A percentile compares a stretch with the other conserved stretches of the same genome.
phyloP scores from a whole-genome alignment of 768 basidiomycete species.

The Peribolospora kevripleyi region DNA sequence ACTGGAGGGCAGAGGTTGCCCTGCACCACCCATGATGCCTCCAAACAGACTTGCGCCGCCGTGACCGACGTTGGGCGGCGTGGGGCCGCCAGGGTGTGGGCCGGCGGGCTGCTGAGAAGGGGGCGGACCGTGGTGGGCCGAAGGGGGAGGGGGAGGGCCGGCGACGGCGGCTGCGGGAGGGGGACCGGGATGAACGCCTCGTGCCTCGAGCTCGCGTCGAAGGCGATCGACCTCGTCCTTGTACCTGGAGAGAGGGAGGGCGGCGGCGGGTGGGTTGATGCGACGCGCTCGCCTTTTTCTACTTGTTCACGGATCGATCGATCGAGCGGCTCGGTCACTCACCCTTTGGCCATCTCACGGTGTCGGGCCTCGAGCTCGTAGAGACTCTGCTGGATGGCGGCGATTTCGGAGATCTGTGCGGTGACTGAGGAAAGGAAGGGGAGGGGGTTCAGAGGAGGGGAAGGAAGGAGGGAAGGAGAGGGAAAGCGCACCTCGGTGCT shows the following conservation, averaged over 20 bases:
- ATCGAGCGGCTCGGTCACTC: background rate
- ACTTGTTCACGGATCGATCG: too few species aligned
- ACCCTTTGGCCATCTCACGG: constrained; percentile 32
- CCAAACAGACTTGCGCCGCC: background rate
- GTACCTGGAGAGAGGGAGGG: constrained; percentile 4
- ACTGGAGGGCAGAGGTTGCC: too few species aligned
- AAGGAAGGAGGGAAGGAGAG: too few species aligned
- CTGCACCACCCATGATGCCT: background rate
- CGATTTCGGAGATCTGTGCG: constrained; percentile 34
- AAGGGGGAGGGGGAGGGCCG: background rate
- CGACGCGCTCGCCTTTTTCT: too few species aligned
- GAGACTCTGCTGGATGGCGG: constrained; percentile 63
- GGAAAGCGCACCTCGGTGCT: constrained; percentile 44
- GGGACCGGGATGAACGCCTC: background rate
- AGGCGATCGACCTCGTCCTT: constrained; percentile 14
- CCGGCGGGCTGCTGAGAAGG: background rate
- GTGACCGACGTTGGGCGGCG: background rate
- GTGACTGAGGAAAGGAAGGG: constrained; percentile 27
- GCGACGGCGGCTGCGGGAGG: background rate
- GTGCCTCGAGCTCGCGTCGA: constrained; percentile 13
- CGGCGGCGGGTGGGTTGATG: background rate
- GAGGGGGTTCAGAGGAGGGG: too few species aligned
- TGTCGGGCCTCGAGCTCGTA: constrained; percentile 83
- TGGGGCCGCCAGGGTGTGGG: background rate
- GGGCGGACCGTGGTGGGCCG: background rate